A percentile compares a stretch with the other conserved stretches of the same genome.
Conservation (phyloP, 2,329 filamentous ascomycete species). For the Nannizziopsis arthrosporioides region DNA sequence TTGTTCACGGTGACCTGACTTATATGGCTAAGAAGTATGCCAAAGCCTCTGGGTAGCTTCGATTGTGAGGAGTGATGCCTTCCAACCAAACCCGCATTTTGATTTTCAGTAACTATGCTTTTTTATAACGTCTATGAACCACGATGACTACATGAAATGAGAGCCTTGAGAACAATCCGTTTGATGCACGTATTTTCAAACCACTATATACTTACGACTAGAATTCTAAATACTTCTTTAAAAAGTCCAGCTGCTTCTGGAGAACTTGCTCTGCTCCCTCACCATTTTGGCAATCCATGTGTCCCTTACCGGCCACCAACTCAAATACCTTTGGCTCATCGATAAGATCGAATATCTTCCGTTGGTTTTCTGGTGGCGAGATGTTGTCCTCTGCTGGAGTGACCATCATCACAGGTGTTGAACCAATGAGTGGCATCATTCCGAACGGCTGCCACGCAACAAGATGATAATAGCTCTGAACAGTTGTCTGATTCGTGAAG, state of each 20-base stretch:
- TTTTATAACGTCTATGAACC: too few relatives aligned
- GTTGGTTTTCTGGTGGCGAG: slow-evolving; percentile 18
- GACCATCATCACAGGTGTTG: slow-evolving; percentile 21
- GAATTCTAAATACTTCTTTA: slow-evolving; percentile 2
- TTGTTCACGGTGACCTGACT: too few relatives aligned
- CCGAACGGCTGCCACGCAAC: slow-evolving; percentile 16
- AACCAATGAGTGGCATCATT: slow-evolving; percentile 15
- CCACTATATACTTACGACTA: neutral
- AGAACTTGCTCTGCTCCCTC: slow-evolving; percentile 16
- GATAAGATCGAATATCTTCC: slow-evolving; percentile 16
- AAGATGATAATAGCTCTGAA: slow-evolving; percentile 23
- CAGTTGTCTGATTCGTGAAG: slow-evolving; percentile 18
- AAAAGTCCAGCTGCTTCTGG: slow-evolving; percentile 17
- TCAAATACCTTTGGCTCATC: slow-evolving; percentile 13
- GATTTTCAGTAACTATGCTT: too few relatives aligned
- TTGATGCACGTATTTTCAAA: neutral
- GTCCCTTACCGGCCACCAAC: slow-evolving; percentile 16
- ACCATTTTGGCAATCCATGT: slow-evolving; percentile 21
- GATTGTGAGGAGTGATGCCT: too few relatives aligned
- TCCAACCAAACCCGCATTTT: too few relatives aligned
- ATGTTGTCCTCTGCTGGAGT: slow-evolving; percentile 21
- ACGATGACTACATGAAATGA: too few relatives aligned
- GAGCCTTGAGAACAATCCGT: too few relatives aligned
- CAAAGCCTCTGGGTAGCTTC: too few relatives aligned
- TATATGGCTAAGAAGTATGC: too few relatives aligned